Evolutionary conservation across 768 basidiomycete genomes (phyloP), one percentile per base, ranked within the genome.

Genomic region (Imleria badia): DNA sequence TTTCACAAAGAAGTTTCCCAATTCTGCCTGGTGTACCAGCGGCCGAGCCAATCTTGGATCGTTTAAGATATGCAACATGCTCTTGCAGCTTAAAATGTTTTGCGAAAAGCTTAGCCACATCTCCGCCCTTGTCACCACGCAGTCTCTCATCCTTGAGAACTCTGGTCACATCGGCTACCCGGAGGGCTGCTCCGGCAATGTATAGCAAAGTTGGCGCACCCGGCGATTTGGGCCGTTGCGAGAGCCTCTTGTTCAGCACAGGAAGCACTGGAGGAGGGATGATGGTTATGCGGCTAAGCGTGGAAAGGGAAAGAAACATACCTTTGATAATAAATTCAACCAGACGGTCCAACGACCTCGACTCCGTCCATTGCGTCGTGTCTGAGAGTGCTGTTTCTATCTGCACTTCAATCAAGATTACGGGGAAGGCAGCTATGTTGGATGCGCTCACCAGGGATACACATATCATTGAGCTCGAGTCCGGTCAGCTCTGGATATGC

Each of bases 51-150:
- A 98, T 82, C 68, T 87, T 91, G n/a, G 93, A 95, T 60, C 84
- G 80, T 65, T 81, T 79, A 64, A 98, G 78, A 74, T 94, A 91
- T 15, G 83, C 76, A 64, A 89, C 83, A 70, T 98, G 95, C 53
- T 95, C 91, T 45, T 86, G 76, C 38, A 95, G 76, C 73, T 95
- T 97, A 74, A 96, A 85, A 68, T 98, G 95, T 71, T 88, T 94
- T 30, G 95, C 93, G 64, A 98, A 98, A 26, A 99, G 81, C 71
- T 98, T 98, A 20, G 90, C 94, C 31, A 97, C 87, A 60, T 96
- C 92, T 12, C 91, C 93, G 51, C 91, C 86, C 66, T 92, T 94
- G 22, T 90, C 86, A 34, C 89, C 87, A 51, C 84, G 76, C 48
- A 91, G 76, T 58, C 73, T 81, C 71, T 81, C 84, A 71, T 85